A percentile compares a stretch with the other conserved stretches of the same genome.
These are phyloP conservation scores for Allium fistulosum DNA, from an alignment of 106 monocot genomes.

Conservation along the genomic window DNA sequence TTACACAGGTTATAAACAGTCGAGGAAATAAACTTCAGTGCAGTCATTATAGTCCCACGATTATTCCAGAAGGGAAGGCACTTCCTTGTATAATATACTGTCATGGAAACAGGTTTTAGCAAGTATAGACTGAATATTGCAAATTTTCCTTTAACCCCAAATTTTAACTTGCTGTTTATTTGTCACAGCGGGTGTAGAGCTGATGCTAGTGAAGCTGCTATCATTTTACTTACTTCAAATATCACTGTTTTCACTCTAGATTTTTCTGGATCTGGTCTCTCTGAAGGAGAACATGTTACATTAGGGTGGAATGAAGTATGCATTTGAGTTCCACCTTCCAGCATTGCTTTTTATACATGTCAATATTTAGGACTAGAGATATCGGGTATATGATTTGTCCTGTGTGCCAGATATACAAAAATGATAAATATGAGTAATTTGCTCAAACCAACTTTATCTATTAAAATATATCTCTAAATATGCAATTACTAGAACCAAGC, in stretches of 20 bases:
- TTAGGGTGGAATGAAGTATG: conserved; percentile 97
- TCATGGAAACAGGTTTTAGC: conserved; percentile 86
- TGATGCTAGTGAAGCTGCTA: conserved; percentile 96
- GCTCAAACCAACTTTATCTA: no score
- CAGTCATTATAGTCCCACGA: conserved; percentile 79
- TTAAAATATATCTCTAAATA: no score
- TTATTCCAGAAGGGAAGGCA: conserved; percentile 49
- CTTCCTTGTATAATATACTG: conserved; percentile 99
- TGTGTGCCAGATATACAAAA: no score
- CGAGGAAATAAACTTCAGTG: conserved; percentile 72
- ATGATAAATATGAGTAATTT: no score
- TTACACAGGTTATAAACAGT: conserved; percentile 60
- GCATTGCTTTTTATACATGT: no score
- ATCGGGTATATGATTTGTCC: no score
- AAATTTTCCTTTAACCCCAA: neutral
- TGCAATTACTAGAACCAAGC: no score
- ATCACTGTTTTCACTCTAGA: conserved; percentile 92
- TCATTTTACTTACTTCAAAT: conserved; percentile 86
- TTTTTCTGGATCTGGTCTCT: conserved; percentile 94
- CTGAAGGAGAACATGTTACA: conserved; percentile 89
- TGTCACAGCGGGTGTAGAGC: conserved; percentile 81
- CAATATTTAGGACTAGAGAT: no score
- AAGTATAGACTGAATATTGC: neutral
- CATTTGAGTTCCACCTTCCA: neutral
- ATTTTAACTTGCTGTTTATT: conserved; percentile 7